Conservation (phyloP, 2,329 filamentous ascomycete species). For the Hypoxylon sp. region DNA sequence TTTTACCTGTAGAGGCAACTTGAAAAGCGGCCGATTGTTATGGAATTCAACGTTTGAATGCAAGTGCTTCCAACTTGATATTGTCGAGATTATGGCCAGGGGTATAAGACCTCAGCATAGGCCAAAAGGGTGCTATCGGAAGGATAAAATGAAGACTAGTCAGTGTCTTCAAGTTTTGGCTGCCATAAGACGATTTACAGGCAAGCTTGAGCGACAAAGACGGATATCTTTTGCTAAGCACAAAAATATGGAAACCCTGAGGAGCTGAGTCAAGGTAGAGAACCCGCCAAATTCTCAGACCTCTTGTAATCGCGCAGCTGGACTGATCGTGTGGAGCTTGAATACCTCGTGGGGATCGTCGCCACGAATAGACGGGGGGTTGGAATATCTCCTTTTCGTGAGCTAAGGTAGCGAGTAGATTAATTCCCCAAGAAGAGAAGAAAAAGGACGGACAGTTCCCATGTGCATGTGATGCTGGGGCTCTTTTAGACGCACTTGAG, state of each 20-base stretch:
- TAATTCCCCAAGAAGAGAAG: slow-evolving; percentile 6
- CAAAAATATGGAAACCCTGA: slow-evolving; percentile 5
- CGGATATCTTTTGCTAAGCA: slow-evolving; percentile 7
- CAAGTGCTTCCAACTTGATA: neutral
- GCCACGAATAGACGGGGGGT: slow-evolving; percentile 1
- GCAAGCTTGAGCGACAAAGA: slow-evolving; percentile 7
- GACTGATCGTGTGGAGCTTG: slow-evolving; percentile 11
- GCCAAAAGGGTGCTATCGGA: slow-evolving; percentile 7
- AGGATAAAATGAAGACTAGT: slow-evolving; percentile 3
- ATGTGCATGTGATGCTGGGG: neutral
- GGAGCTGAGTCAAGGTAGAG: neutral
- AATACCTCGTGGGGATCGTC: neutral
- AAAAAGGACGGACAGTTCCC: neutral
- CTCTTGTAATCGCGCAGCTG: slow-evolving; percentile 27
- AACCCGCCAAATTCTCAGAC: slow-evolving; percentile 5
- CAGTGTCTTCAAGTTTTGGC: slow-evolving; percentile 3
- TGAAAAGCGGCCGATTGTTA: neutral
- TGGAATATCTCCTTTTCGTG: slow-evolving; percentile 2
- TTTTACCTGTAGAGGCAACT: slow-evolving; percentile 1
- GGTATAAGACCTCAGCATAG: slow-evolving; percentile 20
- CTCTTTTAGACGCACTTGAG: slow-evolving; percentile 5
- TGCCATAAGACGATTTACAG: slow-evolving; percentile 20
- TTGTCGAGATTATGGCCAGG: slow-evolving; percentile 10
- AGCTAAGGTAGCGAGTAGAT: neutral
- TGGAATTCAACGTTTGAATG: slow-evolving; percentile 2